Conservation (phyloP, 2,329 filamentous ascomycete species). For the Cladophialophora bantiana region DNA sequence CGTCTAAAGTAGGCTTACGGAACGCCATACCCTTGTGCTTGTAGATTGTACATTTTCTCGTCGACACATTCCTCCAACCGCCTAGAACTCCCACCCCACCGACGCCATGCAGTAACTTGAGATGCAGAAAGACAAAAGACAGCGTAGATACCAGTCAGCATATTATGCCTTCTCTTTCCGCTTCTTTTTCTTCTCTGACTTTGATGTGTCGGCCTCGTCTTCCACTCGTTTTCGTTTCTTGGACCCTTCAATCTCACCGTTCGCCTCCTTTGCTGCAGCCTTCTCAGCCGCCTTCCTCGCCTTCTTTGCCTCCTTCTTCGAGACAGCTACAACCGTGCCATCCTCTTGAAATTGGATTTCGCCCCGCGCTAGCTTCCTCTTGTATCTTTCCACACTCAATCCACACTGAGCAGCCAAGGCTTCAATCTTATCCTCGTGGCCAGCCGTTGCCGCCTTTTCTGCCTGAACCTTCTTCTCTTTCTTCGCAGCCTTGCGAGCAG, state of each 20-base stretch:
- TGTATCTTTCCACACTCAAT: slow-evolving; percentile 76
- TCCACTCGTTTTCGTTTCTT: slow-evolving; percentile 74
- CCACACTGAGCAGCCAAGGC: slow-evolving; percentile 70
- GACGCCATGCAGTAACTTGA: slow-evolving; percentile 41
- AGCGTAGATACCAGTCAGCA: slow-evolving; percentile 43
- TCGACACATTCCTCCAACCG: slow-evolving; percentile 25
- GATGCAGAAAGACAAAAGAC: slow-evolving; percentile 43
- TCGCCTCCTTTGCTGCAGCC: slow-evolving; percentile 51
- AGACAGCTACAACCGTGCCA: slow-evolving; percentile 70
- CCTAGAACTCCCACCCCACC: slow-evolving; percentile 12
- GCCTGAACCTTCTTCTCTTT: slow-evolving; percentile 45
- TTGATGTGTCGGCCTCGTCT: slow-evolving; percentile 63
- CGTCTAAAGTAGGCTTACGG: not conserved
- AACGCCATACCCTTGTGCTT: slow-evolving; percentile 5
- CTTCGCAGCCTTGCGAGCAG: slow-evolving; percentile 41
- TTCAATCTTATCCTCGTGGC: slow-evolving; percentile 56
- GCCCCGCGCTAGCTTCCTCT: slow-evolving; percentile 77
- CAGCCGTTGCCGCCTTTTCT: slow-evolving; percentile 50
- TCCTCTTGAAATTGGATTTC: slow-evolving; percentile 72
- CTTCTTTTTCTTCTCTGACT: slow-evolving; percentile 59
- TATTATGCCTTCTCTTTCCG: slow-evolving; percentile 51
- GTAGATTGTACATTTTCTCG: slow-evolving; percentile 34
- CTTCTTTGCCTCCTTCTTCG: slow-evolving; percentile 81
- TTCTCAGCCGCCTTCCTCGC: slow-evolving; percentile 69
- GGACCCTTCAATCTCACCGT: slow-evolving; percentile 53